Base-by-base conservation (phyloP, 306 rosid species). In the Dalbergia oliveri region DNA sequence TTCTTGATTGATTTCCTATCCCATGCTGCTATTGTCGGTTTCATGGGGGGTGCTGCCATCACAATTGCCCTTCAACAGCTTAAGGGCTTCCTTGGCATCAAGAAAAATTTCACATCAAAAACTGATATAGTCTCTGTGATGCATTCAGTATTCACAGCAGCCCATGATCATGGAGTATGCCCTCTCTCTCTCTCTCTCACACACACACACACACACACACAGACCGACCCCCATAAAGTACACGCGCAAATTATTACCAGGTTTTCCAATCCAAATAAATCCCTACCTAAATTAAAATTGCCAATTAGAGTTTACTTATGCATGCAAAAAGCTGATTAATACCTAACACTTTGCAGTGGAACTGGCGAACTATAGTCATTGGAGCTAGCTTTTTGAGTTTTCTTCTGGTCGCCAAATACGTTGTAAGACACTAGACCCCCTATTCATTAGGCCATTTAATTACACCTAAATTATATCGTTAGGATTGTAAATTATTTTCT, bases 1-100 rank as follows among this genome's bases (percentile, higher is more conserved):
- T 93, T 95, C 88, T 87, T 95, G 94, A 93, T 95, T 65, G 99
- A 95, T 74, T 95, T 93, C 80, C 90, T 93, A 71, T 95, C 99
- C 9, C 99, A 95, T 85, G 99, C 98, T 86, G 99, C 99, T 85
- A 85, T 93, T 81, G 99, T 93, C 5, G 99, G 99, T 47, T 95
- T 95, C 81, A 93, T 95, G 99, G 99, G 96, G 31, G 99, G 99
- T 75, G 97, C 99, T 83, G 99, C 99, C 41, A 93, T 95, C 84
- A 95, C 99, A 49, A 95, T 95, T 83, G 86, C 98, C 73, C 99
- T 95, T 62, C 99, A 95, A 81, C 99, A 95, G 84, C 99, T 95
- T 11, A 93, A 95, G 82, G 98, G 98, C 59, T 93, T 95, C 73
- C 96, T 95, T 43, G 99, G 99, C 66, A 95, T 95, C 47, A 65